phyloP scores from a whole-genome alignment of 208 protist genomes.

The Leishmania arabica region DNA sequence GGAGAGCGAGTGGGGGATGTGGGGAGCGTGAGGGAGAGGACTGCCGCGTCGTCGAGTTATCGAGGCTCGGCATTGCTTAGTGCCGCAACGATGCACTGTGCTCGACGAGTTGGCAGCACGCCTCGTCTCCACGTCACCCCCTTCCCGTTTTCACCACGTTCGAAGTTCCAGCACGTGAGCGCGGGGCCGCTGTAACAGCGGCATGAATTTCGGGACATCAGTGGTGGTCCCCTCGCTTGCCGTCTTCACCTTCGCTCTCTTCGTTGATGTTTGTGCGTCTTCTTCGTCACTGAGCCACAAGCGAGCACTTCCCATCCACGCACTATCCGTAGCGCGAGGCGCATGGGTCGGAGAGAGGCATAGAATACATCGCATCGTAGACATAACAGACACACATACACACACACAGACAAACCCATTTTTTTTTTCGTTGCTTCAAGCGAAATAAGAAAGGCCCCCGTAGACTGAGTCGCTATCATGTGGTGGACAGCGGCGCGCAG shows the following conservation, averaged over 20 bases:
- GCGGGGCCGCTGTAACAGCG: neutral
- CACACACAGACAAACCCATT: neutral
- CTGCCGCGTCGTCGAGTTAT: neutral
- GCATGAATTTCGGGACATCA: neutral
- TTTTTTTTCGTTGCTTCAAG: neutral
- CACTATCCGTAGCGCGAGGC: neutral
- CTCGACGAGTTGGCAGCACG: neutral
- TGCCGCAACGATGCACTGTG: neutral
- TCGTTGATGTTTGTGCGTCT: neutral
- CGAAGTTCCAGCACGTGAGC: neutral
- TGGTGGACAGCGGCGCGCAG: constrained; percentile 11
- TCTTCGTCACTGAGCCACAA: neutral
- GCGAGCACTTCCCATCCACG: neutral
- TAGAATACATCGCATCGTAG: neutral
- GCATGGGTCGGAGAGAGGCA: neutral
- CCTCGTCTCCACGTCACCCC: neutral
- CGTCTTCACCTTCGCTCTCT: neutral
- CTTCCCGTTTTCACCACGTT: neutral
- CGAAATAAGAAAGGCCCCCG: neutral
- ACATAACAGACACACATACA: neutral
- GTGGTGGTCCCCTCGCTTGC: neutral
- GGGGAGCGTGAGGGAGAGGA: neutral
- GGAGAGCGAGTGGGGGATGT: neutral
- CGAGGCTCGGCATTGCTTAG: neutral
- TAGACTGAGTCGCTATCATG: constrained; percentile 1